A percentile compares a stretch with the other conserved stretches of the same genome.
These are phyloP conservation scores for Rhytidhysteron rufulum DNA, from an alignment of 2,329 filamentous ascomycete genomes.

Conservation along the genomic window DNA sequence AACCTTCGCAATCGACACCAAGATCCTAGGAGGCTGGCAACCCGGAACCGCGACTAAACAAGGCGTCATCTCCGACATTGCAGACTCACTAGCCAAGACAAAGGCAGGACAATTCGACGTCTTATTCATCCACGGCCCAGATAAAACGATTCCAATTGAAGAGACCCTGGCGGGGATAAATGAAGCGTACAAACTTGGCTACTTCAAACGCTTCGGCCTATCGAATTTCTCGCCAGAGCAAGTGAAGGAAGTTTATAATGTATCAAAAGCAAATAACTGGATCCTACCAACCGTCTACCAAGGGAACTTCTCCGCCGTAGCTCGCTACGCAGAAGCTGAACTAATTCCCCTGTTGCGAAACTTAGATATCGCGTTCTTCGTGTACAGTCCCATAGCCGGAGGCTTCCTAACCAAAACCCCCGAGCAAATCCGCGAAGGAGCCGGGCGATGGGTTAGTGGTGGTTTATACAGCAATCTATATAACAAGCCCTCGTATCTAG, in stretches of 20 bases:
- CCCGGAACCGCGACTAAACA: conserved; percentile 32
- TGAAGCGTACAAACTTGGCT: conserved; percentile 27
- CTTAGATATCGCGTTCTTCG: conserved; percentile 36
- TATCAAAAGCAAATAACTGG: conserved; percentile 28
- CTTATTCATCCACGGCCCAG: conserved; percentile 32
- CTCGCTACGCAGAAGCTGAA: conserved; percentile 29
- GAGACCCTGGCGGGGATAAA: conserved; percentile 29
- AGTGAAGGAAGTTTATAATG: conserved; percentile 27
- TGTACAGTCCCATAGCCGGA: conserved; percentile 21
- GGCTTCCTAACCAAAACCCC: conserved; percentile 17
- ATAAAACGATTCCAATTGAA: conserved; percentile 17
- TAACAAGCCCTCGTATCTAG: conserved; percentile 22
- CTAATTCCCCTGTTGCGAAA: conserved; percentile 40
- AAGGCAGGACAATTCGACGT: conserved; percentile 29
- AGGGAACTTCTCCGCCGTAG: conserved; percentile 32
- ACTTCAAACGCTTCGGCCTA: conserved; percentile 32
- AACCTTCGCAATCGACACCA: conserved; percentile 46
- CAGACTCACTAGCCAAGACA: conserved; percentile 27
- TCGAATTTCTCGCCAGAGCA: conserved; percentile 27
- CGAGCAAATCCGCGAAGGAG: conserved; percentile 21
- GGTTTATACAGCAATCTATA: conserved; percentile 29
- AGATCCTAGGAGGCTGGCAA: conserved; percentile 39
- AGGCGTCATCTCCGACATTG: conserved; percentile 29
- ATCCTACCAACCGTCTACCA: conserved; percentile 40
- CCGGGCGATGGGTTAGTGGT: conserved; percentile 11